Conservation (phyloP, 768 basidiomycete genomes). For the Mycena albidolilacea region DNA sequence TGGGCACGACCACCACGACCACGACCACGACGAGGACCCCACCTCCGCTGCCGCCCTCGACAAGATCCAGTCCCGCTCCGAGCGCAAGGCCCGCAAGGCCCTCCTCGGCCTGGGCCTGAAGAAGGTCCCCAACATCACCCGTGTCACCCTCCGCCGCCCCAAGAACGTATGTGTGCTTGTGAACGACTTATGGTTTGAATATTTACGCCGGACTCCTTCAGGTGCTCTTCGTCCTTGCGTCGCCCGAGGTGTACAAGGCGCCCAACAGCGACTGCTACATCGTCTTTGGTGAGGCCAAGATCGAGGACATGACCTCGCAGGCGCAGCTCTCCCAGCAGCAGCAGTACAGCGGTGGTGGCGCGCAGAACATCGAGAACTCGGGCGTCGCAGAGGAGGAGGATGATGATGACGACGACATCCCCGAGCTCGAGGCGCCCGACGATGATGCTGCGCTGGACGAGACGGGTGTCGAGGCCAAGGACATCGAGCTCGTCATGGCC, state of each 20-base stretch:
- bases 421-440: conserved; percentile 86
- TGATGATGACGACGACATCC: conserved; percentile 86
- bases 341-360: conserved; percentile 68
- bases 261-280: conserved; percentile 98
- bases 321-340: conserved; percentile 88
- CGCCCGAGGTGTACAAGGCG: conserved; percentile 98
- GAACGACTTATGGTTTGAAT: too few relatives aligned
- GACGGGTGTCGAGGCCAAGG: conserved; percentile 91
- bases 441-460: conserved; percentile 90
- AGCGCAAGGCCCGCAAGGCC: conserved; percentile 96
- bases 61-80: conserved; percentile 94
- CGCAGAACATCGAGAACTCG: conserved; percentile 65
- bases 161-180: conserved; percentile 73
- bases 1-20: conserved; percentile 67
- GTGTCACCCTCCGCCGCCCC: conserved; percentile 94
- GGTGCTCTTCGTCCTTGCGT: conserved; percentile 90
- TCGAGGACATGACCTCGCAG: conserved; percentile 90
- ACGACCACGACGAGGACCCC: conserved; percentile 79
- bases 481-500: conserved; percentile 94
- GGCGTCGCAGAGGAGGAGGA: conserved; percentile 65
- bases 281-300: conserved; percentile 98
- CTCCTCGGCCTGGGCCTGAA: conserved; percentile 93
- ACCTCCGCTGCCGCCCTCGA: conserved; percentile 88
- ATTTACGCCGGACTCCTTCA: not conserved
- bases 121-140: conserved; percentile 92